Evolutionary conservation across 768 basidiomycete species (phyloP).

Genomic region (Inosperma sp.): DNA sequence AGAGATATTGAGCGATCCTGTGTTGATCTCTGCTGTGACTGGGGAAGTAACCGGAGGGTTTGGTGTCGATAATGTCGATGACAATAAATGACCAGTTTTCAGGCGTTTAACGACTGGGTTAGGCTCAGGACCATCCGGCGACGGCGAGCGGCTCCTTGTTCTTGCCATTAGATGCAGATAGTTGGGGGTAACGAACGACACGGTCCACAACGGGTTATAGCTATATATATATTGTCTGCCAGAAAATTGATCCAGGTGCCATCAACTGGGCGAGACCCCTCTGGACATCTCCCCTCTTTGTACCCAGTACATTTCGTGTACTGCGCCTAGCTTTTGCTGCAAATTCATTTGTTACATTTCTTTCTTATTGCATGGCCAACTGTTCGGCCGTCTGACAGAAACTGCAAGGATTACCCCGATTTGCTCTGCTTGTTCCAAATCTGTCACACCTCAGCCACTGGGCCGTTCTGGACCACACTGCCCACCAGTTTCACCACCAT

Average conservation of each 20-base stretch:
- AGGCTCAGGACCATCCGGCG: slow-evolving; percentile 29
- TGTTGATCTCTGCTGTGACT: slow-evolving; percentile 15
- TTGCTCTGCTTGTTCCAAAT: no score
- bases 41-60: slow-evolving; percentile 6
- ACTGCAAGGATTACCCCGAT: no score
- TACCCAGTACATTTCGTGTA: not conserved
- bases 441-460: no score
- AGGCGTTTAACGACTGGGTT: slow-evolving; percentile 24
- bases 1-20: slow-evolving; percentile 15
- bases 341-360: not conserved
- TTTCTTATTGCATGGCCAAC: no score
- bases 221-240: slow-evolving; percentile 7
- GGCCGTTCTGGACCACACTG: no score
- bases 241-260: slow-evolving; percentile 9
- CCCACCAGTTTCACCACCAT: no score
- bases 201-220: not conserved
- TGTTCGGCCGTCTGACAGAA: no score
- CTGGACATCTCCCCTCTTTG: not conserved
- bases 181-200: not conserved
- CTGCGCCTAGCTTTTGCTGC: not conserved
- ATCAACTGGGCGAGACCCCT: not conserved
- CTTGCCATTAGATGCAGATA: slow-evolving; percentile 24
- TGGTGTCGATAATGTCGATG: slow-evolving; percentile 34
- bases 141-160: slow-evolving; percentile 44
- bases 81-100: slow-evolving; percentile 28